These are phyloP conservation scores for Talaromyces wortmannii DNA, from an alignment of 495 filamentous ascomycete genomes.

Conservation along the genomic window DNA sequence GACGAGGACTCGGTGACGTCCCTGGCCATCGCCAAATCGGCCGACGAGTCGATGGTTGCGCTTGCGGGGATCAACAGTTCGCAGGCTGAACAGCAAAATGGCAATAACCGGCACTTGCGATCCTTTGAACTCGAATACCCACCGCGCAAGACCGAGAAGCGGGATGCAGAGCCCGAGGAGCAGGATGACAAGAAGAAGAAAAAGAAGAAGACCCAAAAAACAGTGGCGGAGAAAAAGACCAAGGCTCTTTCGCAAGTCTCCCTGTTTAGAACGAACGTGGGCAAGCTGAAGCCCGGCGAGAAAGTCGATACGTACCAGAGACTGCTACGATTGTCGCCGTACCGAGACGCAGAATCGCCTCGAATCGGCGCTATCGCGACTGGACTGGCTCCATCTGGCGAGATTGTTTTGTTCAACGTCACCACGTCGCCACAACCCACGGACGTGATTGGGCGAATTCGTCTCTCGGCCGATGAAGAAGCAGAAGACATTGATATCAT, in stretches of 20 bases:
- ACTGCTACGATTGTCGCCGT: conserved; percentile 64
- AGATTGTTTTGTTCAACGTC: conserved; percentile 78
- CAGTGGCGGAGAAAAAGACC: conserved; percentile 25
- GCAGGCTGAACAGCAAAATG: conserved; percentile 56
- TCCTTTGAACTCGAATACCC: conserved; percentile 61
- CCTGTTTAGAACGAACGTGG: conserved; percentile 52
- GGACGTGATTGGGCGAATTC: conserved; percentile 61
- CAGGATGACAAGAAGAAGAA: conserved; percentile 22
- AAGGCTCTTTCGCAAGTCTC: conserved; percentile 49
- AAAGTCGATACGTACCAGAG: conserved; percentile 72
- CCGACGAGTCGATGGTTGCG: conserved; percentile 50
- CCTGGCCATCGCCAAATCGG: conserved; percentile 56
- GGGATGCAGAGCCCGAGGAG: conserved; percentile 11
- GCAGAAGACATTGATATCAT: conserved; percentile 77
- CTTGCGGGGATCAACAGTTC: conserved; percentile 86
- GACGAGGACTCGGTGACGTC: conserved; percentile 91
- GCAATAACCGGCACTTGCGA: conserved; percentile 82
- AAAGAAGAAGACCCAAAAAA: conserved; percentile 7
- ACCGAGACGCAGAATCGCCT: conserved; percentile 33
- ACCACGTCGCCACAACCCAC: conserved; percentile 44
- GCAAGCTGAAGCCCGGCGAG: conserved; percentile 18
- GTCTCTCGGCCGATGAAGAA: conserved; percentile 56
- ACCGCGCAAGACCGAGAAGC: conserved; percentile 20
- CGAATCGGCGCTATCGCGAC: conserved; percentile 70
- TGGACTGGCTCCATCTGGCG: conserved; percentile 60